phyloP scores from a whole-genome alignment of 441 rosid species.

The Erodium trifolium region DNA sequence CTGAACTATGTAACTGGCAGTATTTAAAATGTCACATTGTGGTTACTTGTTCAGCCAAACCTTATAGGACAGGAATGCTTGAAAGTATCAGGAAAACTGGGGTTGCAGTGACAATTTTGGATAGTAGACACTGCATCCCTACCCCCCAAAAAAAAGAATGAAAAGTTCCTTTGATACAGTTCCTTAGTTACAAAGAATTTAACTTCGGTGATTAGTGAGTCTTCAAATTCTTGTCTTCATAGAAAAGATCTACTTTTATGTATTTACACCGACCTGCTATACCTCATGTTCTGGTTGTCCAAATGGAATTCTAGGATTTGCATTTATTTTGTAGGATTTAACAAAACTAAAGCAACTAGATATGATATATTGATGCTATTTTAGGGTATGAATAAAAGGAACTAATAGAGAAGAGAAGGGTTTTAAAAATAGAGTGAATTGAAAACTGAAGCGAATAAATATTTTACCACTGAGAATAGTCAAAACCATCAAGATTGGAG shows the following conservation, averaged over 20 bases:
- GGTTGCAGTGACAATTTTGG: background rate
- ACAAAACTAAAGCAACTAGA: background rate
- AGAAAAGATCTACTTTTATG: background rate
- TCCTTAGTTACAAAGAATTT: background rate
- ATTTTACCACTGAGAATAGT: background rate
- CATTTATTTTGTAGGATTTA: background rate
- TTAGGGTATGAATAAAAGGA: background rate
- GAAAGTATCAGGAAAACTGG: background rate
- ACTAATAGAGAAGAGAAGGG: background rate
- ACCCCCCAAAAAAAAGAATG: background rate
- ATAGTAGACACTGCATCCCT: background rate
- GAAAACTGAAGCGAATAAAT: background rate
- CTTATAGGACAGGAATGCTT: background rate
- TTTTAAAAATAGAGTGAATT: background rate
- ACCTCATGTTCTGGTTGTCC: background rate
- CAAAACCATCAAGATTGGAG: background rate
- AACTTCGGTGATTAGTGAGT: background rate
- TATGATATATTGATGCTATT: background rate
- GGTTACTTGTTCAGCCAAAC: background rate
- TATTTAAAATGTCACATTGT: background rate
- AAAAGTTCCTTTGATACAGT: background rate
- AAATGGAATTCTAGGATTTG: background rate
- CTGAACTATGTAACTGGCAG: background rate
- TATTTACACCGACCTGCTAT: background rate
- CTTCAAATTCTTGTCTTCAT: background rate